These are phyloP conservation scores for Quercus rubra DNA, from an alignment of 306 rosid genomes.

Conservation along the genomic window DNA sequence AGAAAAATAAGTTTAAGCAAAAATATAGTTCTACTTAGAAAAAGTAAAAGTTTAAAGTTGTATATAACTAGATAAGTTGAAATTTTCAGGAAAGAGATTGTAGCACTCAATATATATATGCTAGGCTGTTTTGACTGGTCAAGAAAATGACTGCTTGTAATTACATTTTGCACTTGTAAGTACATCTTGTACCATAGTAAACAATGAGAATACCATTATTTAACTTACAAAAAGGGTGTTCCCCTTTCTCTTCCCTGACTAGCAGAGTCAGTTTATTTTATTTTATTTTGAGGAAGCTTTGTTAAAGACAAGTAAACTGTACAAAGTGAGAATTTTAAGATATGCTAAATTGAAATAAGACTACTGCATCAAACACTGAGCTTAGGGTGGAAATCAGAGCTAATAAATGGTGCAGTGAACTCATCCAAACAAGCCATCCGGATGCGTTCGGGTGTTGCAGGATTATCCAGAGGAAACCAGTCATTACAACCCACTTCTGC, in stretches of 20 bases:
- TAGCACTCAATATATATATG: background rate
- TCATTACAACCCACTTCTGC: constrained; percentile 54
- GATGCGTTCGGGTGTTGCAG: constrained; percentile 93
- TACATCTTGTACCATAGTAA: no score
- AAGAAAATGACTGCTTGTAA: background rate
- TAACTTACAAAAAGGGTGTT: background rate
- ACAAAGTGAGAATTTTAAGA: background rate
- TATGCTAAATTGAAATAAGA: background rate
- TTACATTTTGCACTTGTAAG: background rate
- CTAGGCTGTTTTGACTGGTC: background rate
- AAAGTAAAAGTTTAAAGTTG: no score
- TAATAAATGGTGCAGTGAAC: constrained; percentile 35
- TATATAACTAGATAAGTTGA: no score
- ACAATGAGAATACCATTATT: no score
- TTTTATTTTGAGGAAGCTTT: background rate
- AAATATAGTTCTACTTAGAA: no score
- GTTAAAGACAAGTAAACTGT: background rate
- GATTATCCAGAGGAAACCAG: constrained; percentile 95
- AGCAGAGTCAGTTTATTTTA: background rate
- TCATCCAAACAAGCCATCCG: constrained; percentile 93
- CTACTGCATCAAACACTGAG: constrained; percentile 56
- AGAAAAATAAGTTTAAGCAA: no score
- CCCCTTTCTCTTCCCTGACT: background rate
- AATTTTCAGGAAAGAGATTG: no score
- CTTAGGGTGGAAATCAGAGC: constrained; percentile 60